Conservation (phyloP, 2,329 filamentous ascomycete species). For the Orbilia quercus region DNA sequence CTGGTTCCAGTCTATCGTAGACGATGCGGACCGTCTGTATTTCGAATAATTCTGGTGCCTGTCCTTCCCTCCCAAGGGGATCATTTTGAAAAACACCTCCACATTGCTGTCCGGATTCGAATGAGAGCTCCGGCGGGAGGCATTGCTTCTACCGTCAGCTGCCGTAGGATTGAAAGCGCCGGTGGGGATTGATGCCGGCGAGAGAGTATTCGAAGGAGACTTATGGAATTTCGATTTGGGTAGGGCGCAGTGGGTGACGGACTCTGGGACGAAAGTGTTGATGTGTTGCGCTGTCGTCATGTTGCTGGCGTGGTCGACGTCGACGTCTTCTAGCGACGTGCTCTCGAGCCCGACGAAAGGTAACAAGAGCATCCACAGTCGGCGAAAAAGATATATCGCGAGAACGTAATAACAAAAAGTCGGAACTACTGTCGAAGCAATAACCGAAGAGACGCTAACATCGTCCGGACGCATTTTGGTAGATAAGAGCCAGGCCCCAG, state of each 20-base stretch:
- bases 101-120: conserved; percentile 43
- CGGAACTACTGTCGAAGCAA: conserved; percentile 31
- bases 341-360: conserved; percentile 42
- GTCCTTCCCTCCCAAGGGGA: conserved; percentile 49
- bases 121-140: conserved; percentile 12
- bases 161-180: conserved; percentile 7
- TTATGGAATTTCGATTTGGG: conserved; percentile 23
- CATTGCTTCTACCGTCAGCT: conserved; percentile 20
- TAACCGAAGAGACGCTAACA: conserved; percentile 27
- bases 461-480: conserved; percentile 41
- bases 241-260: conserved; percentile 47
- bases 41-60: conserved; percentile 33
- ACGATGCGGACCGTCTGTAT: conserved; percentile 34
- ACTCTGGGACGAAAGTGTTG: conserved; percentile 51
- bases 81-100: conserved; percentile 56
- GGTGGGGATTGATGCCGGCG: conserved; percentile 14
- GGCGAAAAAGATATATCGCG: conserved; percentile 17
- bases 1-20: conserved; percentile 50
- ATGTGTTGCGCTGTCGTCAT: conserved; percentile 56
- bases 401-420: conserved; percentile 27
- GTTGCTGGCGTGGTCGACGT: conserved; percentile 15
- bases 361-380: conserved; percentile 30
- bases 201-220: conserved; percentile 29
- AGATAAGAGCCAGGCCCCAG: conserved; percentile 20
- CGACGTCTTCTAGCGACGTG: background rate